phyloP scores from a whole-genome alignment of 1,284 basidiomycete species.

The Abortiporus biennis region DNA sequence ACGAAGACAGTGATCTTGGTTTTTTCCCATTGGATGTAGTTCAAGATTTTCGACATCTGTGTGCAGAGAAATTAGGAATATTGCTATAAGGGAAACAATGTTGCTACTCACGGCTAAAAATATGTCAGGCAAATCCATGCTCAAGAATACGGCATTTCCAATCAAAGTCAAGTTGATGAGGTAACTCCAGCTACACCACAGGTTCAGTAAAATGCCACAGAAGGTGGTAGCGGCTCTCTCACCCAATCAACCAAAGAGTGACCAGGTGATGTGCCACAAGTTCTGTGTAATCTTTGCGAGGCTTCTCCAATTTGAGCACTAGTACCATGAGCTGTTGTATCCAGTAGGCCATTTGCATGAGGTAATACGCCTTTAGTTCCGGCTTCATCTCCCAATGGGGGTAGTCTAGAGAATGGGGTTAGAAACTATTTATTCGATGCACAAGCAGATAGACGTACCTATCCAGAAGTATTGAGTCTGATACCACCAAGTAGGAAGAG shows the following conservation, averaged over 20 bases:
- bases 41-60: constrained; percentile 80
- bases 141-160: constrained; percentile 90
- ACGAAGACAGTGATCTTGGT: constrained; percentile 65
- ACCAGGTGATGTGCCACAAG: constrained; percentile 88
- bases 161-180: constrained; percentile 79
- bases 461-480: constrained; percentile 80
- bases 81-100: too few species aligned
- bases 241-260: constrained; percentile 93
- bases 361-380: constrained; percentile 87
- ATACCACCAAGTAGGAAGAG: constrained; percentile 90
- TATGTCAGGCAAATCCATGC: constrained; percentile 94
- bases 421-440: too few species aligned
- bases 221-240: too few species aligned
- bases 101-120: constrained; percentile 84
- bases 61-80: too few species aligned
- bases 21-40: constrained; percentile 72
- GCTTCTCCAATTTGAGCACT: constrained; percentile 84
- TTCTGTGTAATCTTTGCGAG: constrained; percentile 87
- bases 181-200: constrained; percentile 77
- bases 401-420: constrained; percentile 47
- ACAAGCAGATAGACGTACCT: too few species aligned
- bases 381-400: constrained; percentile 88
- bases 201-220: too few species aligned
- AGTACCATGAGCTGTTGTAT: constrained; percentile 90
- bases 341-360: constrained; percentile 91